Evolutionary conservation across 2,329 filamentous ascomycete species (phyloP).

Genomic region (Macrophomina pseudophaseolina): DNA sequence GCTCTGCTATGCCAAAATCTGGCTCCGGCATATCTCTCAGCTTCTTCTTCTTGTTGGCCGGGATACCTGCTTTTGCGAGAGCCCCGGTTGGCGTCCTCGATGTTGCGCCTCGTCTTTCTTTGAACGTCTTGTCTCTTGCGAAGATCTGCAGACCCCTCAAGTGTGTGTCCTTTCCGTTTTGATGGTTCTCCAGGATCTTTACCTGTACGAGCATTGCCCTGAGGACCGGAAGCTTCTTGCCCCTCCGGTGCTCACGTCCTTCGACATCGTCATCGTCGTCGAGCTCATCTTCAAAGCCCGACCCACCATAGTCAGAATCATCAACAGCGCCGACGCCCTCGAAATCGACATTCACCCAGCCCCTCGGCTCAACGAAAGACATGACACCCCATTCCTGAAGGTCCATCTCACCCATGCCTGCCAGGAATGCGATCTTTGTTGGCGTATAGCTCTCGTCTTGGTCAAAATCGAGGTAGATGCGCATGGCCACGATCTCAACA

Average conservation of each 20-base stretch:
- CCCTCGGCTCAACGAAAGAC: constrained; percentile 76
- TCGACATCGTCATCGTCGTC: constrained; percentile 32
- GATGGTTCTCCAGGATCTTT: constrained; percentile 92
- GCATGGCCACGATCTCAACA: constrained; percentile 76
- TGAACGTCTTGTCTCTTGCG: constrained; percentile 49
- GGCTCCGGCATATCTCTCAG: constrained; percentile 24
- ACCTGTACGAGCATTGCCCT: constrained; percentile 90
- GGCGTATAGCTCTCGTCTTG: constrained; percentile 97
- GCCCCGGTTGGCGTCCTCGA: not conserved
- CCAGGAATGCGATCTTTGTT: constrained; percentile 86
- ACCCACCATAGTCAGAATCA: constrained; percentile 27
- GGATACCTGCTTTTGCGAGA: constrained; percentile 25
- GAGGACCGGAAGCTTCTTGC: constrained; percentile 73
- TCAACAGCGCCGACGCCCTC: constrained; percentile 61
- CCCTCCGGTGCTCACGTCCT: constrained; percentile 51
- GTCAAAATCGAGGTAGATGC: constrained; percentile 89
- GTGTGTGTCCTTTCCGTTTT: constrained; percentile 99
- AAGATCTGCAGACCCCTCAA: constrained; percentile 90
- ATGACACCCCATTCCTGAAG: constrained; percentile 86
- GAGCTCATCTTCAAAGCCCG: constrained; percentile 30
- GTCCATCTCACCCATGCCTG: constrained; percentile 89
- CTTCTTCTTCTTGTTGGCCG: constrained; percentile 26
- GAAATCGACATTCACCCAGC: constrained; percentile 88
- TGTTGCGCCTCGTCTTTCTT: constrained; percentile 29
- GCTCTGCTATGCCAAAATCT: constrained; percentile 16